These are phyloP conservation scores for Aspergillus luchuensis DNA, from an alignment of 2,329 filamentous ascomycete genomes.

Conservation along the genomic window DNA sequence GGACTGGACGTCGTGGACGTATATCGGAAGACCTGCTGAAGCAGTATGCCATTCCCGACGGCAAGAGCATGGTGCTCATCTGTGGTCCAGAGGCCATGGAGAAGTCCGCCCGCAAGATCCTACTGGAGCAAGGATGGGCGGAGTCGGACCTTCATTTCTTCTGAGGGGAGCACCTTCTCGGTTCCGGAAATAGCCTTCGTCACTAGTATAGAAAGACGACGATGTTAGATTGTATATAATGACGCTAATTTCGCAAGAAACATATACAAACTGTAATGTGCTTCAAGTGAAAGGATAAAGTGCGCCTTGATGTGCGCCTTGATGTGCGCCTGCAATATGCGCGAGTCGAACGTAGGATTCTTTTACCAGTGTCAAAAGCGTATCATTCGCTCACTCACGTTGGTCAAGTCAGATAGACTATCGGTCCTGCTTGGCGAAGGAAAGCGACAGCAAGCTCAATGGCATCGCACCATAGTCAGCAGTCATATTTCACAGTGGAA, in stretches of 20 bases:
- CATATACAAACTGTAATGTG: not conserved
- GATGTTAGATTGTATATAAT: not conserved
- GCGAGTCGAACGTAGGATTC: too few relatives aligned
- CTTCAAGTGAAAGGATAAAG: not conserved
- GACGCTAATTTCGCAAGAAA: not conserved
- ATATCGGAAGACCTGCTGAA: slow-evolving; percentile 66
- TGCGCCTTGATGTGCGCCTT: not conserved
- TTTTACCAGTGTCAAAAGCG: too few relatives aligned
- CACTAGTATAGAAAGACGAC: not conserved
- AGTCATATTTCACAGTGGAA: not conserved
- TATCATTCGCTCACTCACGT: too few relatives aligned
- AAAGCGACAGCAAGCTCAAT: too few relatives aligned
- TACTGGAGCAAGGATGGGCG: slow-evolving; percentile 67
- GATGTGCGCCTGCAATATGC: too few relatives aligned
- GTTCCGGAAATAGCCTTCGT: not conserved
- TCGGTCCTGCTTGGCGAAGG: too few relatives aligned
- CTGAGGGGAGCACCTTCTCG: slow-evolving; percentile 40
- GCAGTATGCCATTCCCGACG: slow-evolving; percentile 54
- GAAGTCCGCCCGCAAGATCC: slow-evolving; percentile 60
- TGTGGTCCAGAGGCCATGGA: slow-evolving; percentile 80
- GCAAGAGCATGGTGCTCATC: slow-evolving; percentile 67
- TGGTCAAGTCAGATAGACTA: too few relatives aligned
- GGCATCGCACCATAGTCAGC: slow-evolving; percentile 14
- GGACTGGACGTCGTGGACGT: slow-evolving; percentile 69
- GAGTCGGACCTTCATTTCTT: slow-evolving; percentile 77